Percentiles rank a stretch among this genome's conserved stretches.
Conservation (phyloP, 2,329 filamentous ascomycete genomes). For the Ophiostoma fasciatum region DNA sequence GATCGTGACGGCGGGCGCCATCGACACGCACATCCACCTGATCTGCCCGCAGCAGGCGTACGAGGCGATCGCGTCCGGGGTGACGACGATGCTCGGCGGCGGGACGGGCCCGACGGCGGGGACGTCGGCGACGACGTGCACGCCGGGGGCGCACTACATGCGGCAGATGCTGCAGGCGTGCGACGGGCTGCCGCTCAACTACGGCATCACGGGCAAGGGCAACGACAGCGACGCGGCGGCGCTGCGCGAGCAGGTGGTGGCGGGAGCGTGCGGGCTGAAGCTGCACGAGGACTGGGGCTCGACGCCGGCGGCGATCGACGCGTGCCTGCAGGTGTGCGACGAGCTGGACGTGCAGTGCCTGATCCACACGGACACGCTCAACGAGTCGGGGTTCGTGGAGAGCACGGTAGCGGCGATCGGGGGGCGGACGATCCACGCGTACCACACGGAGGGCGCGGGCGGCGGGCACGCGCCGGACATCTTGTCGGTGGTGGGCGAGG, state of each 20-base stretch:
- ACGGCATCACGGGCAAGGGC: constrained; percentile 86
- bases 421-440: constrained; percentile 81
- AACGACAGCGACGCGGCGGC: constrained; percentile 62
- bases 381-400: constrained; percentile 95
- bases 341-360: constrained; percentile 85
- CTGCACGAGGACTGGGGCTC: constrained; percentile 93
- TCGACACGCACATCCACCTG: constrained; percentile 85
- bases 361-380: constrained; percentile 91
- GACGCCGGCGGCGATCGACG: constrained; percentile 82
- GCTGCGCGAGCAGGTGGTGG: constrained; percentile 64
- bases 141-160: constrained; percentile 70
- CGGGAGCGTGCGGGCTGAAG: constrained; percentile 82
- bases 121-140: constrained; percentile 86
- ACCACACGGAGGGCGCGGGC: constrained; percentile 91
- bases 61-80: constrained; percentile 69
- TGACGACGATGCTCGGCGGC: constrained; percentile 83
- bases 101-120: constrained; percentile 87
- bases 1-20: constrained; percentile 79
- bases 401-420: constrained; percentile 78
- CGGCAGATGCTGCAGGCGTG: constrained; percentile 80
- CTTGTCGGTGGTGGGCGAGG: constrained; percentile 78
- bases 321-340: constrained; percentile 74
- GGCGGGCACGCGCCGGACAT: constrained; percentile 94
- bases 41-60: constrained; percentile 87
- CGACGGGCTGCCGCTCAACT: constrained; percentile 68